phyloP scores from a whole-genome alignment of 306 rosid species.

The Begonia loranthoides region DNA sequence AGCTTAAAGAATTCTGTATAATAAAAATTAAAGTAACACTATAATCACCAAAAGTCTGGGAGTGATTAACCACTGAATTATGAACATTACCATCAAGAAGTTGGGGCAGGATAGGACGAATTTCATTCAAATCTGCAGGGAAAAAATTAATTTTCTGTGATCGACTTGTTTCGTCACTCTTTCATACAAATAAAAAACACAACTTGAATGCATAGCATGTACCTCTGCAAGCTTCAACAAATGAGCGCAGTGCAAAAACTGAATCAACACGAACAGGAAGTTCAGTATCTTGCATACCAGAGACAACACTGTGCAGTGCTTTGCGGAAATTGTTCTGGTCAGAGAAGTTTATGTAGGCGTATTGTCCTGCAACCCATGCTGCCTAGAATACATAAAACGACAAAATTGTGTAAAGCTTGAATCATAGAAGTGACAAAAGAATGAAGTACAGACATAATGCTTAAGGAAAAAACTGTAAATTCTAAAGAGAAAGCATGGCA shows the following conservation, averaged over 20 bases:
- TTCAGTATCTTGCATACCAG: slow-evolving; percentile 84
- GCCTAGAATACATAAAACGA: slow-evolving; percentile 39
- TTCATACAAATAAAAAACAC: neutral
- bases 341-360: slow-evolving; percentile 67
- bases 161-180: neutral
- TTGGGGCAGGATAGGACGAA: slow-evolving; percentile 84
- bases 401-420: no score
- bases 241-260: slow-evolving; percentile 87
- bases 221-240: slow-evolving; percentile 93
- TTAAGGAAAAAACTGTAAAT: no score
- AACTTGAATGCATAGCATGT: neutral
- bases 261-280: slow-evolving; percentile 98
- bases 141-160: slow-evolving; percentile 4
- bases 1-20: slow-evolving; percentile 81
- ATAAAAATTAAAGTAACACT: slow-evolving; percentile 9
- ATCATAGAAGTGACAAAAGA: no score
- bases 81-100: slow-evolving; percentile 78
- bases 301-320: slow-evolving; percentile 78
- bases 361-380: slow-evolving; percentile 98
- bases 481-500: no score
- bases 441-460: no score
- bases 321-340: slow-evolving; percentile 78
- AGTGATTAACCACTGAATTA: slow-evolving; percentile 4
- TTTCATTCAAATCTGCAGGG: slow-evolving; percentile 73
- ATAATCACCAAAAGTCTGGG: neutral